Evolutionary conservation across 805 yeast species (phyloP).

Genomic region (Metschnikowia bowlesiae): DNA sequence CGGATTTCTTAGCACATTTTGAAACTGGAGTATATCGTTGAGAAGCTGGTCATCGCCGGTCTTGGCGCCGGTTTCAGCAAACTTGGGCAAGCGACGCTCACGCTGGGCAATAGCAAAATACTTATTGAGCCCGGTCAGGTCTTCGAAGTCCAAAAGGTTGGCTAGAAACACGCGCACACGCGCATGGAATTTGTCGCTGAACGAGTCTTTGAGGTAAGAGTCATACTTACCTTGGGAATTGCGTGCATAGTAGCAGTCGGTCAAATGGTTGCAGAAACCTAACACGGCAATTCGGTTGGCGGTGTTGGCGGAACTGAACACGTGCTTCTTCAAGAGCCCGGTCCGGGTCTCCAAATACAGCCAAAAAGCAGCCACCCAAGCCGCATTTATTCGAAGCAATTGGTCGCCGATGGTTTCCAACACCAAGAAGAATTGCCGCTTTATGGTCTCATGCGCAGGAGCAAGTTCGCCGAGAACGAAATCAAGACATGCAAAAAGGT

Average conservation of each 20-base stretch:
- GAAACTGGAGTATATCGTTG: slow-evolving; percentile 29
- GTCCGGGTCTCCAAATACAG: slow-evolving; percentile 32
- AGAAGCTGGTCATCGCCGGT: slow-evolving; percentile 25
- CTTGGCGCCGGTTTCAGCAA: slow-evolving; percentile 13
- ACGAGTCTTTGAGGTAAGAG: slow-evolving; percentile 34
- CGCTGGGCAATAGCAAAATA: slow-evolving; percentile 31
- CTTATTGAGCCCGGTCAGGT: slow-evolving; percentile 43
- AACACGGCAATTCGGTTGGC: slow-evolving; percentile 36
- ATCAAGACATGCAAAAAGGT: slow-evolving; percentile 1
- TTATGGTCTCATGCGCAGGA: background rate
- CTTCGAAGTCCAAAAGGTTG: slow-evolving; percentile 34
- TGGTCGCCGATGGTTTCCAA: background rate
- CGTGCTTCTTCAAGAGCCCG: slow-evolving; percentile 16
- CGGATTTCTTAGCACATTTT: slow-evolving; percentile 34
- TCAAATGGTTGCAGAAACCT: slow-evolving; percentile 36
- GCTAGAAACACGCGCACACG: slow-evolving; percentile 34
- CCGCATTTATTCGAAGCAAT: background rate
- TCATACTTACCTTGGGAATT: slow-evolving; percentile 21
- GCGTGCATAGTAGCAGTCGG: slow-evolving; percentile 27
- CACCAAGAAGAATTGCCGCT: background rate
- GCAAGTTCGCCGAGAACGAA: background rate
- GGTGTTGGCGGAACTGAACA: slow-evolving; percentile 26
- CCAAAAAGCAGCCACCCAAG: slow-evolving; percentile 29
- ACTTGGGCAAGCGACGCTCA: slow-evolving; percentile 20
- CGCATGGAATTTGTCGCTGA: slow-evolving; percentile 35